Percentiles rank a stretch among this genome's conserved stretches.
Conservation (phyloP, 768 basidiomycete species). For the Auriscalpium orientale region DNA sequence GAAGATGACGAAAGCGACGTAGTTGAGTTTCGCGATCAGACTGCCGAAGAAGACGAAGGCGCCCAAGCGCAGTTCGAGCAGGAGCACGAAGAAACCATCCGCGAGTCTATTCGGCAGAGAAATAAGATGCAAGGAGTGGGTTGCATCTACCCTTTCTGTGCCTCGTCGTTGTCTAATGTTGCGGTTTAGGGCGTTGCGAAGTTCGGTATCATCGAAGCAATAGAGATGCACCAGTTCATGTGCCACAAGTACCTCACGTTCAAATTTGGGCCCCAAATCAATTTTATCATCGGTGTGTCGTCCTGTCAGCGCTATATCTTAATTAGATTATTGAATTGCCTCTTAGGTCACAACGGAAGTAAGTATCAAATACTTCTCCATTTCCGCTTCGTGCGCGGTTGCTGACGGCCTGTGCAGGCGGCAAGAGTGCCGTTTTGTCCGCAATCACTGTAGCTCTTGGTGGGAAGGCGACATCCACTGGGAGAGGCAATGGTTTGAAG, state of each 20-base stretch:
- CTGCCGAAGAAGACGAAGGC: slow-evolving; percentile 31
- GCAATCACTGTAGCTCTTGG: slow-evolving; percentile 91
- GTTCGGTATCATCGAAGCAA: slow-evolving; percentile 78
- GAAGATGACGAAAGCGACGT: slow-evolving; percentile 17
- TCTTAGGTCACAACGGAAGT: slow-evolving; percentile 87
- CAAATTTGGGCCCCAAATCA: slow-evolving; percentile 87
- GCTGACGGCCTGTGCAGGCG: slow-evolving; percentile 43
- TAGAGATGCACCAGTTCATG: slow-evolving; percentile 94
- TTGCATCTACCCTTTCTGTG: slow-evolving; percentile 4
- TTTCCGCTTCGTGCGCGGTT: not conserved
- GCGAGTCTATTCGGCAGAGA: slow-evolving; percentile 42
- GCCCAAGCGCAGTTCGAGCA: slow-evolving; percentile 64
- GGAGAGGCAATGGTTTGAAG: slow-evolving; percentile 78
- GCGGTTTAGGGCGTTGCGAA: slow-evolving; percentile 63
- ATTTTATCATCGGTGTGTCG: slow-evolving; percentile 84
- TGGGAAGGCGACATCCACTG: slow-evolving; percentile 87
- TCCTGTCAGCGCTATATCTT: not conserved
- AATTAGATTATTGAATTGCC: not conserved
- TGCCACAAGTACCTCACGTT: slow-evolving; percentile 83
- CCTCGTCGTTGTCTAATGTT: not conserved
- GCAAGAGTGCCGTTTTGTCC: slow-evolving; percentile 90
- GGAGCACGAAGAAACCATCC: slow-evolving; percentile 48
- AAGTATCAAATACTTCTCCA: slow-evolving; percentile 24
- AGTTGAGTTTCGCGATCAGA: slow-evolving; percentile 7
- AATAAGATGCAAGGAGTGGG: slow-evolving; percentile 40